Evolutionary conservation across 495 filamentous ascomycete genomes (phyloP).

Genomic region (Daldinia decipiens): DNA sequence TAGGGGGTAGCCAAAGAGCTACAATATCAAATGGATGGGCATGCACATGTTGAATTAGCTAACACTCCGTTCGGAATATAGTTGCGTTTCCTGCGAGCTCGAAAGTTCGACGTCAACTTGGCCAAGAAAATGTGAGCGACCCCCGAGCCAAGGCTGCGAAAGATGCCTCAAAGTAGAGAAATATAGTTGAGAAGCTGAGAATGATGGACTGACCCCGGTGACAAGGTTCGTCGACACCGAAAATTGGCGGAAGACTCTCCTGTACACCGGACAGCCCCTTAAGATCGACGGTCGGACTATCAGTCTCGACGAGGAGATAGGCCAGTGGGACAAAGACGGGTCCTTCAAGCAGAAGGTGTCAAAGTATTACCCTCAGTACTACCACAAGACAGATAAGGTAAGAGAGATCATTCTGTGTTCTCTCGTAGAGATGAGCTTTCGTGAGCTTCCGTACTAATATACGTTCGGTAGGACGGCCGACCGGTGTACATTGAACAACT

Average conservation of each 20-base stretch:
- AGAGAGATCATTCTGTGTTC: background rate
- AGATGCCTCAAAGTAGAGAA: constrained; percentile 6
- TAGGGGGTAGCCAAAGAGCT: background rate
- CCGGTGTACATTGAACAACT: constrained; percentile 97
- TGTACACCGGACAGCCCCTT: constrained; percentile 40
- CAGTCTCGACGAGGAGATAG: constrained; percentile 84
- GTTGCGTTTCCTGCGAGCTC: constrained; percentile 90
- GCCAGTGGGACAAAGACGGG: constrained; percentile 77
- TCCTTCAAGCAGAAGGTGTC: constrained; percentile 87
- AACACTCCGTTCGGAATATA: constrained; percentile 47
- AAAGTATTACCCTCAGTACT: constrained; percentile 97
- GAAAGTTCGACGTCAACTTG: constrained; percentile 89
- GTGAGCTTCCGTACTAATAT: constrained; percentile 14
- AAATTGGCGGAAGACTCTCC: constrained; percentile 84
- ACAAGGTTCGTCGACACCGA: constrained; percentile 89
- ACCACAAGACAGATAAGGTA: constrained; percentile 99
- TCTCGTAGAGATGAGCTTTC: background rate
- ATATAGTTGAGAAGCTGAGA: constrained; percentile 1
- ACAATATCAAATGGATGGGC: background rate
- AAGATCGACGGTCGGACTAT: constrained; percentile 44
- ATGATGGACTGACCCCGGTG: constrained; percentile 39
- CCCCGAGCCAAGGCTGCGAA: background rate
- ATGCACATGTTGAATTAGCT: constrained; percentile 2
- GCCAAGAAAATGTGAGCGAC: constrained; percentile 83
- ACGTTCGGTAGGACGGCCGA: constrained; percentile 78